phyloP scores from a whole-genome alignment of 768 basidiomycete genomes.

The Sarcodon aspratus region DNA sequence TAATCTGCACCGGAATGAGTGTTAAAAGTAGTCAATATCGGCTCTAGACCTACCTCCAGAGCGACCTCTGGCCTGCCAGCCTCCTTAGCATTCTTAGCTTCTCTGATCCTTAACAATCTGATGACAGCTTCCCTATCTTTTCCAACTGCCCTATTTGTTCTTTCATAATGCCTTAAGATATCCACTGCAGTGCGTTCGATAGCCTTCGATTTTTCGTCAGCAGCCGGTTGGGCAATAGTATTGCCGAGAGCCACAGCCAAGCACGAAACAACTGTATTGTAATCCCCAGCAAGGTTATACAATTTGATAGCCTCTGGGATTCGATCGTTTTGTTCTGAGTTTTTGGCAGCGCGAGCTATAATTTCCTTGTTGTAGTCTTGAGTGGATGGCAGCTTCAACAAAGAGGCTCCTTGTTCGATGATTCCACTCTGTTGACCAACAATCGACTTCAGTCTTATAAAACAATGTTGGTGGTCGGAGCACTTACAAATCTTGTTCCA shows the following conservation, averaged over 20 bases:
- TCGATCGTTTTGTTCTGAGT: conserved; percentile 77
- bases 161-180: conserved; percentile 72
- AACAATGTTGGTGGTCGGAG: background rate
- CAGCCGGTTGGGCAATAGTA: conserved; percentile 53
- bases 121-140: conserved; percentile 66
- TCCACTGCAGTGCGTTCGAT: conserved; percentile 69
- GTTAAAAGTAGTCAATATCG: background rate
- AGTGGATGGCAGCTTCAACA: conserved; percentile 61
- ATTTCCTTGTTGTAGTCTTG: conserved; percentile 73
- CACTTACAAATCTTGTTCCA: conserved; percentile 77
- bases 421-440: conserved; percentile 54
- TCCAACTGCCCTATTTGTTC: conserved; percentile 61
- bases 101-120: conserved; percentile 66
- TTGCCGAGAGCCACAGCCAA: conserved; percentile 83
- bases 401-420: conserved; percentile 71
- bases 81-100: conserved; percentile 70
- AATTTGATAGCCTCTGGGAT: conserved; percentile 88
- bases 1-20: conserved; percentile 38
- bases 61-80: conserved; percentile 64
- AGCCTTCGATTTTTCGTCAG: conserved; percentile 48
- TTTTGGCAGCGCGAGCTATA: conserved; percentile 69
- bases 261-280: conserved; percentile 76
- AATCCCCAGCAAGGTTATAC: conserved; percentile 91
- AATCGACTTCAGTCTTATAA: background rate
- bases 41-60: conserved; percentile 52